Evolutionary conservation across 257 asterid species (phyloP).

Genomic region (Ilex asprella): DNA sequence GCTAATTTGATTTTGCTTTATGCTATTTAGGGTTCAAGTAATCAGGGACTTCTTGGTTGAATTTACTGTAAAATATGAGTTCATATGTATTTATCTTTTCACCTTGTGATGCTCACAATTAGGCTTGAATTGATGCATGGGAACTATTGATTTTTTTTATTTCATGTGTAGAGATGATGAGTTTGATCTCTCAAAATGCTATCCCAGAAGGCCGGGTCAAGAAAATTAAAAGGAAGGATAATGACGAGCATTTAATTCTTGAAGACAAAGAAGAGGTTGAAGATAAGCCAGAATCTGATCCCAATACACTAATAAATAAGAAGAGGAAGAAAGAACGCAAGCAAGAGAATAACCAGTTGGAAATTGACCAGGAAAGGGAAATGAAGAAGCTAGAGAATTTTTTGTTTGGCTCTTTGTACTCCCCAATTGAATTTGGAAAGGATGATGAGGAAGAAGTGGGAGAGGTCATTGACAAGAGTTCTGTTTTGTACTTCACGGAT

Average conservation of each 20-base stretch:
- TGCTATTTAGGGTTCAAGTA: too few relatives aligned
- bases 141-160: too few relatives aligned
- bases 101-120: too few relatives aligned
- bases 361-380: slow-evolving; percentile 51
- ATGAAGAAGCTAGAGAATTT: slow-evolving; percentile 60
- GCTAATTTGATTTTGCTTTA: too few relatives aligned
- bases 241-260: slow-evolving; percentile 13
- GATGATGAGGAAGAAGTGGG: slow-evolving; percentile 38
- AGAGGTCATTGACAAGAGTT: slow-evolving; percentile 28
- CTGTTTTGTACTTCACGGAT: slow-evolving; percentile 68
- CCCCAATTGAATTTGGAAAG: slow-evolving; percentile 55
- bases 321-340: slow-evolving; percentile 43
- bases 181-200: slow-evolving; percentile 75
- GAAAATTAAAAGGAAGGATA: slow-evolving; percentile 34
- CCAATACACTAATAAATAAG: slow-evolving; percentile 18
- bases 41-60: too few relatives aligned
- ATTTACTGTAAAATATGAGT: too few relatives aligned
- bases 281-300: slow-evolving; percentile 14
- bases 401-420: slow-evolving; percentile 66
- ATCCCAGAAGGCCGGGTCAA: slow-evolving; percentile 23
- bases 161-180: slow-evolving; percentile 26
- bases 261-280: slow-evolving; percentile 28
- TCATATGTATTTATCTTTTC: too few relatives aligned
- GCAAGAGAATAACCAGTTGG: slow-evolving; percentile 27
- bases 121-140: too few relatives aligned